A percentile compares a stretch with the other conserved stretches of the same genome.
These are phyloP conservation scores for Mallotus repandus DNA, from an alignment of 441 rosid species.

Conservation along the genomic window DNA sequence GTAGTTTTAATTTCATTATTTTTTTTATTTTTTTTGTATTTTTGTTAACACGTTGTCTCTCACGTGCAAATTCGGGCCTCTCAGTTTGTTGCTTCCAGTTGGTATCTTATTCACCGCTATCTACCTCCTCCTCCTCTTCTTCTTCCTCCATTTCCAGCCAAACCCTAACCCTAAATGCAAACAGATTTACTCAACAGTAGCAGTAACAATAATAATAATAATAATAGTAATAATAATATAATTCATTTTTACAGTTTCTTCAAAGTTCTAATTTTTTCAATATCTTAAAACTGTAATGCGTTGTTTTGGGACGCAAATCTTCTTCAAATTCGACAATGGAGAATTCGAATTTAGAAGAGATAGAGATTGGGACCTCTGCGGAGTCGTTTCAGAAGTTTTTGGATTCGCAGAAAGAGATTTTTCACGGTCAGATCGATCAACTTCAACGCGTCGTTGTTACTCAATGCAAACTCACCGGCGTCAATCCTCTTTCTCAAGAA, in stretches of 20 bases:
- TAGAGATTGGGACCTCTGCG: constrained; percentile 63
- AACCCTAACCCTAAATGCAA: constrained; percentile 40
- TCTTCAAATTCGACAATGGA: constrained; percentile 52
- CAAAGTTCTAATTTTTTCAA: too few species aligned
- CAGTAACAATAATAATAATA: too few species aligned
- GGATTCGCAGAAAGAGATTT: constrained; percentile 67
- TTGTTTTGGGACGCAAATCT: constrained; percentile 37
- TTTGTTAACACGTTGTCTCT: background rate
- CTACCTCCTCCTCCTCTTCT: background rate
- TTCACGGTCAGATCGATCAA: constrained; percentile 87
- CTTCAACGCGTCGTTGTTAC: constrained; percentile 71
- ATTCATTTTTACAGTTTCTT: background rate
- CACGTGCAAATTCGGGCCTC: constrained; percentile 18
- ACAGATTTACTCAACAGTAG: too few species aligned
- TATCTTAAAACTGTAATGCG: constrained; percentile 45
- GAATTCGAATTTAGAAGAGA: constrained; percentile 47
- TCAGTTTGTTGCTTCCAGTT: constrained; percentile 6
- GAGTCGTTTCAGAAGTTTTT: constrained; percentile 62
- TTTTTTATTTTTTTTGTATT: too few species aligned
- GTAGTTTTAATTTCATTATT: too few species aligned
- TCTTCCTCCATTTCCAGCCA: constrained; percentile 26
- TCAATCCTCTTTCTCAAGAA: constrained; percentile 97
- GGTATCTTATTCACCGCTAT: constrained; percentile 19
- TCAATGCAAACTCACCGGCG: constrained; percentile 96
- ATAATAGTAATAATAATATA: too few species aligned